Conservation (phyloP, 306 rosid species). For the Cicer chorassanicum region DNA sequence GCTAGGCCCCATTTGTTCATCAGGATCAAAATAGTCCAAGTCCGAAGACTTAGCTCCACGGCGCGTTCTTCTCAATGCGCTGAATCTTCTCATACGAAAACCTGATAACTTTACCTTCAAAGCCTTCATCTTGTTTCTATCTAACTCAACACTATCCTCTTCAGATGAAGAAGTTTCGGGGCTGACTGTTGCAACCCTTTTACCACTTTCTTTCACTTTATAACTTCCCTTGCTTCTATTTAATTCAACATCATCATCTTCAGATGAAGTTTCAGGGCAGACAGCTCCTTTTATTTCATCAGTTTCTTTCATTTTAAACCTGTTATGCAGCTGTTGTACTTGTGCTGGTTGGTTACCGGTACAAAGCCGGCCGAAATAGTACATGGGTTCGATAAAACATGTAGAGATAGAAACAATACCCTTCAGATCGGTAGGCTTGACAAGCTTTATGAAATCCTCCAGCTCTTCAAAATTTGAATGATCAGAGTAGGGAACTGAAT, state of each 20-base stretch:
- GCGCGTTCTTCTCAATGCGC: slow-evolving; percentile 49
- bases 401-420: slow-evolving; percentile 70
- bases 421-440: slow-evolving; percentile 61
- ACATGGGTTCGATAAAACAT: slow-evolving; percentile 69
- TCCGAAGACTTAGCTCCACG: slow-evolving; percentile 63
- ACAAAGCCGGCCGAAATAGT: slow-evolving; percentile 65
- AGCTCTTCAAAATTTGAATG: slow-evolving; percentile 69
- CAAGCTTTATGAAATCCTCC: slow-evolving; percentile 64
- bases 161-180: slow-evolving; percentile 20
- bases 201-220: slow-evolving; percentile 48
- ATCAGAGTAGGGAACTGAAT: slow-evolving; percentile 74
- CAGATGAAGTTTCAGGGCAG: slow-evolving; percentile 18
- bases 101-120: slow-evolving; percentile 44
- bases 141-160: slow-evolving; percentile 9
- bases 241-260: background rate
- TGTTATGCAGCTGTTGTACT: slow-evolving; percentile 29
- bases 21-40: no score
- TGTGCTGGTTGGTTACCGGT: slow-evolving; percentile 49
- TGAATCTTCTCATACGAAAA: slow-evolving; percentile 50
- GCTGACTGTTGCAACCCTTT: slow-evolving; percentile 29
- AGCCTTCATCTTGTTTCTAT: slow-evolving; percentile 38
- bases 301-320: slow-evolving; percentile 44
- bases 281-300: slow-evolving; percentile 36
- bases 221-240: slow-evolving; percentile 1
- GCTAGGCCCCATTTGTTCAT: background rate